Conservation (phyloP, 768 basidiomycete genomes). For the Auricularia sp. region DNA sequence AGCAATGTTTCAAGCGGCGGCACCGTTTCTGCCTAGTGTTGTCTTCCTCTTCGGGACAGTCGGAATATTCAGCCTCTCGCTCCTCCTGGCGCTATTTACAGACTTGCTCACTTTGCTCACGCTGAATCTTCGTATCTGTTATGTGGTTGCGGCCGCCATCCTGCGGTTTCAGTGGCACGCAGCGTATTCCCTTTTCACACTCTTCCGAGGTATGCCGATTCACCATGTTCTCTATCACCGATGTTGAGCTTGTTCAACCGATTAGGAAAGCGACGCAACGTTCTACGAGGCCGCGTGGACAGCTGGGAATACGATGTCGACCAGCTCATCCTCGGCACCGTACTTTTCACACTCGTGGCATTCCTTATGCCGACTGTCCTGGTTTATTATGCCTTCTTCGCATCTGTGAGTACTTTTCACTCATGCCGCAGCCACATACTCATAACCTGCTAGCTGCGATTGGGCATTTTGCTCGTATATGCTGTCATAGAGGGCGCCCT, state of each 20-base stretch:
- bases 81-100: constrained; percentile 37
- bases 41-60: constrained; percentile 20
- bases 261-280: constrained; percentile 80
- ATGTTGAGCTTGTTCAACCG: neutral
- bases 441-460: constrained; percentile 32
- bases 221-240: neutral
- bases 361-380: constrained; percentile 80
- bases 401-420: constrained; percentile 35
- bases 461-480: constrained; percentile 48
- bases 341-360: constrained; percentile 71
- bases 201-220: constrained; percentile 58
- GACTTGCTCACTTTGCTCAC: constrained; percentile 63
- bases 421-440: neutral
- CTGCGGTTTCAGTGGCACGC: constrained; percentile 52
- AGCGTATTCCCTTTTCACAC: constrained; percentile 68
- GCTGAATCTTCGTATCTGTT: constrained; percentile 61
- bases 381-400: constrained; percentile 80
- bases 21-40: constrained; percentile 21
- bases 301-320: constrained; percentile 87
- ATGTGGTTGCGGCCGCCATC: constrained; percentile 48
- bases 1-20: no score
- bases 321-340: constrained; percentile 89
- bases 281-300: constrained; percentile 78
- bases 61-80: constrained; percentile 31
- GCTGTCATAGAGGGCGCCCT: constrained; percentile 54